phyloP scores from a whole-genome alignment of 148 eudicot genomes.

The Nyssa sinensis region DNA sequence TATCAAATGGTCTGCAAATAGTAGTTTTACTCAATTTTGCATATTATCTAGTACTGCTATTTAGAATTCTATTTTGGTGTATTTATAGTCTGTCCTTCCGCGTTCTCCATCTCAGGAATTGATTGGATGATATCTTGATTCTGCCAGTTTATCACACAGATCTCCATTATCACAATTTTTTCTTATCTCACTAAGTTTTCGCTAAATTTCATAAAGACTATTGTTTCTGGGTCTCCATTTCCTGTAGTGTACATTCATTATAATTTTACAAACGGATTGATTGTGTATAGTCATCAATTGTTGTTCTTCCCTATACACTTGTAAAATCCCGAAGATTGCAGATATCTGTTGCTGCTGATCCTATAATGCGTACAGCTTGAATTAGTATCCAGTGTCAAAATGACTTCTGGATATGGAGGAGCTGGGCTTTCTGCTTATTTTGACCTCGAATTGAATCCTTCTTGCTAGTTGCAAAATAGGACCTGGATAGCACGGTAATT shows the following conservation, averaged over 20 bases:
- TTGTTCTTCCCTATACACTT: not conserved
- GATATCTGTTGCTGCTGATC: not conserved
- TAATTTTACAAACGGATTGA: not conserved
- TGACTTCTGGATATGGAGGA: constrained; percentile 13
- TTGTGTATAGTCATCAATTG: not conserved
- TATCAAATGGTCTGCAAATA: not conserved
- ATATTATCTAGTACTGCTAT: not conserved
- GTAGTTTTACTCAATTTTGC: not conserved
- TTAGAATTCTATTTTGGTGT: not conserved
- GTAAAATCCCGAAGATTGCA: not conserved
- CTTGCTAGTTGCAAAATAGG: constrained; percentile 16
- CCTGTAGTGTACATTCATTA: not conserved
- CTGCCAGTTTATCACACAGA: not conserved
- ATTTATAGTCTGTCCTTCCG: not conserved
- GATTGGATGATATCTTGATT: not conserved
- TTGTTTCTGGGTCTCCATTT: not conserved
- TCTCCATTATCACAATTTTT: not conserved
- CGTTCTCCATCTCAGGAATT: not conserved
- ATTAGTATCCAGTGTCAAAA: constrained; percentile 4
- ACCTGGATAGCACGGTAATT: constrained; percentile 3
- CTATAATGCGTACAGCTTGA: not conserved
- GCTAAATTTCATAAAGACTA: not conserved
- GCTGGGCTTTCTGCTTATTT: constrained; percentile 15
- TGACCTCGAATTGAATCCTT: not conserved
- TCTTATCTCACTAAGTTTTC: not conserved